Evolutionary conservation across 73 alveolate species (phyloP).

Genomic region (Tetrahymena borealis): DNA sequence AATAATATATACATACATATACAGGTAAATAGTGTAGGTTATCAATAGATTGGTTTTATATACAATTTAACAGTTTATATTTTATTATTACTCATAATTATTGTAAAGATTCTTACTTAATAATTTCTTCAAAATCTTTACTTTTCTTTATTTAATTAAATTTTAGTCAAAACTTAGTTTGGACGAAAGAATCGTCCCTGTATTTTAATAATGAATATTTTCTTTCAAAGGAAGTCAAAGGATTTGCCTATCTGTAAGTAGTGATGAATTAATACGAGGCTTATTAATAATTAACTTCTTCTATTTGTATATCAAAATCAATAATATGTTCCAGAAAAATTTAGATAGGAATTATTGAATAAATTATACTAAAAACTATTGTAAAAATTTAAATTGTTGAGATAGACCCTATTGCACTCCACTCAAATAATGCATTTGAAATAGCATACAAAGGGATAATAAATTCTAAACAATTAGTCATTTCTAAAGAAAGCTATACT

Average conservation of each 20-base stretch:
- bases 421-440: slow-evolving; percentile 3
- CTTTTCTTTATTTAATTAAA: no score
- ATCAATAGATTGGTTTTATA: no score
- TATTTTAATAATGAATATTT: not conserved
- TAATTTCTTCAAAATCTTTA: no score
- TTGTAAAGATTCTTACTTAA: no score
- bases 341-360: not conserved
- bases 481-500: slow-evolving; percentile 3
- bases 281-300: not conserved
- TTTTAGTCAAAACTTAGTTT: no score
- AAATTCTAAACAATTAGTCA: slow-evolving; percentile 21
- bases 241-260: not conserved
- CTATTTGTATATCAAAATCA: not conserved
- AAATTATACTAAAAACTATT: not conserved
- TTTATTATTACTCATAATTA: no score
- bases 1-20: no score
- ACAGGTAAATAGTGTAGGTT: no score
- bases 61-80: no score
- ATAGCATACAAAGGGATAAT: not conserved
- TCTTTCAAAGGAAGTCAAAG: not conserved
- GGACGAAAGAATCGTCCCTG: not conserved
- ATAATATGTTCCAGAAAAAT: not conserved
- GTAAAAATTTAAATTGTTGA: not conserved
- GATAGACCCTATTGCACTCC: not conserved
- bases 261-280: not conserved